These are phyloP conservation scores for Cytospora piceae DNA, from an alignment of 2,329 filamentous ascomycete species.

Conservation along the genomic window DNA sequence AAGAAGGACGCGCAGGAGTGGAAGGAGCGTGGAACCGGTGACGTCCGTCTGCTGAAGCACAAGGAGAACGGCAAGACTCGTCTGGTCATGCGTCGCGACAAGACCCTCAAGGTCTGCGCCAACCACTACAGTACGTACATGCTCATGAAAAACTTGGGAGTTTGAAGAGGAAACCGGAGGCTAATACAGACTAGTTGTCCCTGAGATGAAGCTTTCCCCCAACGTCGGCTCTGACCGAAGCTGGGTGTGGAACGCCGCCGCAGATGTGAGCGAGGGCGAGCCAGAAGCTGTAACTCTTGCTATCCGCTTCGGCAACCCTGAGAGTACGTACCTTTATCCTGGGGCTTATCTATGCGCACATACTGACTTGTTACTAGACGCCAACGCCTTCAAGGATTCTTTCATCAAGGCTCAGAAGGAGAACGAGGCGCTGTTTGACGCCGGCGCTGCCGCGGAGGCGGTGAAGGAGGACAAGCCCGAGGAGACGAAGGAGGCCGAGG, in stretches of 20 bases:
- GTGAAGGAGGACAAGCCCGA: constrained; percentile 38
- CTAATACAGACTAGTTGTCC: constrained; percentile 68
- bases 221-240: constrained; percentile 97
- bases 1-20: constrained; percentile 90
- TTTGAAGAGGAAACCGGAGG: not conserved
- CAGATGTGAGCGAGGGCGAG: constrained; percentile 97
- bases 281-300: constrained; percentile 94
- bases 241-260: constrained; percentile 99
- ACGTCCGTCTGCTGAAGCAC: constrained; percentile 96
- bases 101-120: constrained; percentile 99
- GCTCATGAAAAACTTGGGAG: not conserved
- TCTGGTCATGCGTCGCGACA: constrained; percentile 97
- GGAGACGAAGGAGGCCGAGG: constrained; percentile 36
- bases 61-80: constrained; percentile 98
- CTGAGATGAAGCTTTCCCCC: constrained; percentile 97
- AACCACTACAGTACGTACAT: constrained; percentile 91
- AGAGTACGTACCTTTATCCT: constrained; percentile 67
- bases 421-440: constrained; percentile 82
- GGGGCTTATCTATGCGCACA: not conserved
- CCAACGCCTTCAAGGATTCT: constrained; percentile 95
- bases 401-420: constrained; percentile 97
- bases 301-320: constrained; percentile 96
- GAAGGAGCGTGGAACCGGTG: constrained; percentile 98
- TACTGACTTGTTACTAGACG: constrained; percentile 63
- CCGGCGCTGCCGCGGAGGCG: constrained; percentile 42